These are phyloP conservation scores for Hypoxylon lenormandii DNA, from an alignment of 495 filamentous ascomycete genomes.

Conservation along the genomic window DNA sequence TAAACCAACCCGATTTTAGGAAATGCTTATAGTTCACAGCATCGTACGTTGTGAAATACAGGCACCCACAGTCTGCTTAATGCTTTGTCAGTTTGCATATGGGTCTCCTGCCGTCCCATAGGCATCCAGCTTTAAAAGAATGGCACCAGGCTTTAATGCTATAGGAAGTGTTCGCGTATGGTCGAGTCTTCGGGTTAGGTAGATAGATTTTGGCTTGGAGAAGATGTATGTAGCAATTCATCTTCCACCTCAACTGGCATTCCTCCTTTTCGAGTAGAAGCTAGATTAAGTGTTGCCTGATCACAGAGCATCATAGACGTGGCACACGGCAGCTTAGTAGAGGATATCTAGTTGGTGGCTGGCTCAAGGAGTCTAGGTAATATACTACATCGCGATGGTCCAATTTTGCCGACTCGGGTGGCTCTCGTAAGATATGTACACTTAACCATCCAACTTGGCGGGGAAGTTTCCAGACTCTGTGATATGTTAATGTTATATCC, in stretches of 20 bases:
- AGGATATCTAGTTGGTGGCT: constrained; percentile 38
- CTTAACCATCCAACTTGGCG: constrained; percentile 68
- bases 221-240: no score
- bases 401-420: constrained; percentile 29
- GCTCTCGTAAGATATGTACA: constrained; percentile 42
- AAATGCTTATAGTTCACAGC: no score
- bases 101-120: not conserved
- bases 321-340: constrained; percentile 4
- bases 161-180: no score
- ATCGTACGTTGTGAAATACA: not conserved
- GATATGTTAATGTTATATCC: constrained; percentile 40
- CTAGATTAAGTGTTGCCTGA: not conserved
- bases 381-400: constrained; percentile 47
- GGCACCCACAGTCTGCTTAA: not conserved
- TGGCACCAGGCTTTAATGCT: no score
- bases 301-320: constrained; percentile 16
- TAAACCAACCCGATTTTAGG: no score
- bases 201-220: no score
- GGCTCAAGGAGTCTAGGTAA: constrained; percentile 38
- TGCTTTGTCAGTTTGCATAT: not conserved
- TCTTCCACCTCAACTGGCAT: not conserved
- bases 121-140: no score
- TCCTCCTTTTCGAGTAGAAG: not conserved
- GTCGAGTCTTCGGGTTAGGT: no score
- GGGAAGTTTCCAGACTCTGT: constrained; percentile 94